phyloP scores from a whole-genome alignment of 768 basidiomycete genomes.

The Termitomyces sp. region DNA sequence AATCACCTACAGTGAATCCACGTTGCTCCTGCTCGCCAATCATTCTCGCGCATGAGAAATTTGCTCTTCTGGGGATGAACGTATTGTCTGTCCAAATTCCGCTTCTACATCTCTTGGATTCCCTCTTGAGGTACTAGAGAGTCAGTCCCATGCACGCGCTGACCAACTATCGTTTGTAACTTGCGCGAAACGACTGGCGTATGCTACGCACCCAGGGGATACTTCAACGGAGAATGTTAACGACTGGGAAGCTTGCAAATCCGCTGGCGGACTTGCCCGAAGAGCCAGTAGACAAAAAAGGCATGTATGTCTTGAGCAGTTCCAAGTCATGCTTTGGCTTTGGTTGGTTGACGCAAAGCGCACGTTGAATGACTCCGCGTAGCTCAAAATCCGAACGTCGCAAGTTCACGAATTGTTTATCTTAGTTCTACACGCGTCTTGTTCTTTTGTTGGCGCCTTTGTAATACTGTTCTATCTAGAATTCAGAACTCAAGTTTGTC shows the following conservation, averaged over 20 bases:
- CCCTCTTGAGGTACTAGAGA: conserved; percentile 17
- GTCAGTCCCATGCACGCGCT: conserved; percentile 26
- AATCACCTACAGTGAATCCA: conserved; percentile 16
- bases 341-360: conserved; percentile 39
- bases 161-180: conserved; percentile 33
- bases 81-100: conserved; percentile 45
- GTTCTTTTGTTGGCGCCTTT: neutral
- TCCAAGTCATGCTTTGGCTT: conserved; percentile 63
- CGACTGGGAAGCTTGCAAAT: conserved; percentile 38
- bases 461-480: neutral
- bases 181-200: conserved; percentile 35
- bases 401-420: no score
- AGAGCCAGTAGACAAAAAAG: conserved; percentile 50
- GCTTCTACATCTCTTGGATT: conserved; percentile 45
- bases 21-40: conserved; percentile 32
- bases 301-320: conserved; percentile 48
- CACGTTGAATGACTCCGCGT: conserved; percentile 24
- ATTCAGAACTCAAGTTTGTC: neutral
- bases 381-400: neutral
- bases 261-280: conserved; percentile 57
- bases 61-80: conserved; percentile 26
- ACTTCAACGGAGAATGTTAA: conserved; percentile 38
- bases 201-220: conserved; percentile 28
- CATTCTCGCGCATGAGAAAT: conserved; percentile 20
- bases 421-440: neutral